These are phyloP conservation scores for Bothriochloa decipiens DNA, from an alignment of 176 grass and related monocot genomes.

Conservation along the genomic window DNA sequence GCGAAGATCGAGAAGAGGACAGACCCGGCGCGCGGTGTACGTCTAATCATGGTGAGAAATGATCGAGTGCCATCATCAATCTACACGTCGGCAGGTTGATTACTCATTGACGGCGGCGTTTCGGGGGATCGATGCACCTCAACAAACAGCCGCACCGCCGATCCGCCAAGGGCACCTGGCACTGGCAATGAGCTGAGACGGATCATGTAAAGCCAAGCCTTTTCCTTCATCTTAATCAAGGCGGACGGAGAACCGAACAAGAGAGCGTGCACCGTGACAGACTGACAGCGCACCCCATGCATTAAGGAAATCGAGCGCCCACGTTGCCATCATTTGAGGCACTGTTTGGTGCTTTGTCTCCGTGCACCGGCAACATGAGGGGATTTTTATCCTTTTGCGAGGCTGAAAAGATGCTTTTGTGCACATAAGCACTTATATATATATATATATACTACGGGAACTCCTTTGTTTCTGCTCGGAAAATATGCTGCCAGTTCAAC, in stretches of 20 bases:
- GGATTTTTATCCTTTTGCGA: slow-evolving; percentile 9
- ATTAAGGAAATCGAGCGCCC: slow-evolving; percentile 22
- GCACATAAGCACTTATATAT: not conserved
- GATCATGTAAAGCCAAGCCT: slow-evolving; percentile 31
- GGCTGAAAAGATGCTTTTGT: slow-evolving; percentile 40
- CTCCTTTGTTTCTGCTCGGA: slow-evolving; percentile 1
- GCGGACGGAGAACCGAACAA: not conserved
- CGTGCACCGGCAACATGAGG: slow-evolving; percentile 8
- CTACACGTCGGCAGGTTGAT: not conserved
- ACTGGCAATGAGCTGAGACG: not conserved
- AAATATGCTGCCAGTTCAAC: slow-evolving; percentile 5
- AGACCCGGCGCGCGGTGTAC: not conserved
- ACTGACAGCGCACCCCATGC: not conserved
- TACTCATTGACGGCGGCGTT: not conserved
- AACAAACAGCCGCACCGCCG: not conserved
- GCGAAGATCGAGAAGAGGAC: not conserved
- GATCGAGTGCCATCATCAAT: not conserved
- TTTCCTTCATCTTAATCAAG: slow-evolving; percentile 36
- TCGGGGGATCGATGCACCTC: not conserved
- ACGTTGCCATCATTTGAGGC: slow-evolving; percentile 31
- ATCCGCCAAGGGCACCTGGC: slow-evolving; percentile 20
- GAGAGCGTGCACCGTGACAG: not conserved
- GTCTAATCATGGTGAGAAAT: not conserved
- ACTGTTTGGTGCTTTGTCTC: slow-evolving; percentile 35
- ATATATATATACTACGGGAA: slow-evolving; percentile 1